Base-by-base conservation (phyloP, 2,329 filamentous ascomycete genomes). In the Calonectria hawksworthii region DNA sequence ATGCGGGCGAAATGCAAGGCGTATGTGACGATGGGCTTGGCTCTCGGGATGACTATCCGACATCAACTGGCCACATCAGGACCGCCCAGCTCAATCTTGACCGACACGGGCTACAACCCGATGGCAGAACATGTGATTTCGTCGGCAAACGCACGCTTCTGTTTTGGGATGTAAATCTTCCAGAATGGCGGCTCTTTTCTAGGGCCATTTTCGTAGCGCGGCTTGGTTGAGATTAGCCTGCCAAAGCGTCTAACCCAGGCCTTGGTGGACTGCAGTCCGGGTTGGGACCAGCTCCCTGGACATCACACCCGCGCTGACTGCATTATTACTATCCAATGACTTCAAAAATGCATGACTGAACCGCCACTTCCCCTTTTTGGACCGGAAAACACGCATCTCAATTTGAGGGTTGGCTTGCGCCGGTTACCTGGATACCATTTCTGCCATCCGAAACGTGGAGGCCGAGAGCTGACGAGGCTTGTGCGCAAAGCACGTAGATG, bases 181-280 rank as follows among this genome's bases (percentile, higher is more conserved):
- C 73, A 74, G 64, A 72, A 74, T 64, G 52, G 73, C 68, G 73
- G 71, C 32, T 65, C 71, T 36, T 68, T 70, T 64, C 68, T 72
- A 72, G 68, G 47, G 64, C 73, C 68, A 41, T 50, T 38, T 26
- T n/a, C 9, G 50, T 74, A 67, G 56, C 68, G 61, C 30, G 56
- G 44, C 26, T 38, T 47, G 30, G 51, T 63, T 51, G 38, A 59
- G 41, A 47, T 50, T 66, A 28, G 66, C 56, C 56, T 63, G 56
- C 47, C 56, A 67, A 61, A 68, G 70, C 52, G 52, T 56, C 41
- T 56, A 67, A 73, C 51, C 26, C 54, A 65, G 44, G 51, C 26
- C 32, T 30, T 38, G 56, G 59, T 63, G 38, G 63, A 61, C 21
- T 61, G 52, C 23, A 41, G 13, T 36, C 23, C 36, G 36, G 56